Evolutionary conservation across 495 filamentous ascomycete genomes (phyloP).

Genomic region (Xeromyces bisporus): DNA sequence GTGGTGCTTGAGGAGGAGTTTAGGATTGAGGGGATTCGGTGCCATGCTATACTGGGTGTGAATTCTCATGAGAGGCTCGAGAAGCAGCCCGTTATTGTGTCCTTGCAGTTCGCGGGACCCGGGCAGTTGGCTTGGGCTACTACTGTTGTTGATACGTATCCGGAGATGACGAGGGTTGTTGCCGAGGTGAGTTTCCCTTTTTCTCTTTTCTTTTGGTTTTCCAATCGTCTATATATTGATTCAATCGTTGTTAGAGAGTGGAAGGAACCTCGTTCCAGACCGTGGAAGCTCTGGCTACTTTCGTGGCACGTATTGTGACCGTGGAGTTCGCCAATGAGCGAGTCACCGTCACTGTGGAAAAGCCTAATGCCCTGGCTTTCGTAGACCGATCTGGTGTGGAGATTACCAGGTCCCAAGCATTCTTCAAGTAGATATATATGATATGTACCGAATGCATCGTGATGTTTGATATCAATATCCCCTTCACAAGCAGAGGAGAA

Average conservation of each 20-base stretch:
- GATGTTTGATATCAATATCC: neutral
- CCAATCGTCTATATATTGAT: neutral
- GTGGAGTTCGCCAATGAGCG: constrained; percentile 33
- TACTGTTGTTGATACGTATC: constrained; percentile 26
- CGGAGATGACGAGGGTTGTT: constrained; percentile 26
- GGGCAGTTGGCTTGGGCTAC: constrained; percentile 25
- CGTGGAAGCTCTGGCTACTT: constrained; percentile 38
- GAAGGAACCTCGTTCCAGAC: constrained; percentile 38
- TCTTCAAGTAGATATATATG: constrained; percentile 26
- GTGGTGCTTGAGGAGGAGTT: constrained; percentile 30
- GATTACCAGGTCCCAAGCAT: constrained; percentile 33
- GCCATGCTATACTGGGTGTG: constrained; percentile 36
- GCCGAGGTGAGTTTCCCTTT: constrained; percentile 21
- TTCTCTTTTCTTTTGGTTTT: constrained; percentile 1
- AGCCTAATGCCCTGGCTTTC: constrained; percentile 41
- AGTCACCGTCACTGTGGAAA: constrained; percentile 37
- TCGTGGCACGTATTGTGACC: constrained; percentile 34
- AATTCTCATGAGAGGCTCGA: constrained; percentile 41
- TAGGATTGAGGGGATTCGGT: constrained; percentile 26
- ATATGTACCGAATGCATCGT: no score
- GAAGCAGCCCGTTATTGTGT: constrained; percentile 38
- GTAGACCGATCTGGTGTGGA: constrained; percentile 38
- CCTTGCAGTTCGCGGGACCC: constrained; percentile 27
- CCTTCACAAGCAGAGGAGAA: neutral
- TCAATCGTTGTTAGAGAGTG: constrained; percentile 21